Percentiles rank a stretch among this genome's conserved stretches.
Conservation (phyloP, 2,329 filamentous ascomycete species). For the Lecanosticta acicola region DNA sequence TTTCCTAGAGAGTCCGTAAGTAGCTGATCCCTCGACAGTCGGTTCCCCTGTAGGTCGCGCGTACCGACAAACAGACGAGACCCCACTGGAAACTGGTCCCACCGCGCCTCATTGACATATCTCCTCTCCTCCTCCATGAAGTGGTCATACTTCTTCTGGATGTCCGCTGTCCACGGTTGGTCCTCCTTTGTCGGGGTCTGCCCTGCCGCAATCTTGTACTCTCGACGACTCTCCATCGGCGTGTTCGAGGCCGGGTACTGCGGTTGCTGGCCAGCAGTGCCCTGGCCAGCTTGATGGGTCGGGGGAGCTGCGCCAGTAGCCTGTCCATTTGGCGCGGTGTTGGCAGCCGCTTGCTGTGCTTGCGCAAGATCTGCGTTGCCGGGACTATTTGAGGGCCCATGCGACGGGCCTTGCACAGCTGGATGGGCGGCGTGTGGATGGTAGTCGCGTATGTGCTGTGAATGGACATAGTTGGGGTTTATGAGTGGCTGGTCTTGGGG, state of each 20-base stretch:
- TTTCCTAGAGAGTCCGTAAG: conserved; percentile 57
- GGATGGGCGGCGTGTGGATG: conserved; percentile 43
- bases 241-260: conserved; percentile 8
- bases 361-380: conserved; percentile 19
- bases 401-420: conserved; percentile 28
- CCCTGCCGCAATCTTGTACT: conserved; percentile 27
- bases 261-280: conserved; percentile 1
- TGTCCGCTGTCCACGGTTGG: conserved; percentile 49
- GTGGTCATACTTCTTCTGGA: conserved; percentile 63
- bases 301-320: not conserved
- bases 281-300: conserved; percentile 5
- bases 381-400: conserved; percentile 22
- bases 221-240: conserved; percentile 26
- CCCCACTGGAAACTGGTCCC: conserved; percentile 72
- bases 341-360: not conserved
- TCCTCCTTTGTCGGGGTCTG: conserved; percentile 40
- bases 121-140: conserved; percentile 68
- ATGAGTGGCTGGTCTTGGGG: conserved; percentile 46
- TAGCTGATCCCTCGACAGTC: conserved; percentile 4
- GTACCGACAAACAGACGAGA: conserved; percentile 77
- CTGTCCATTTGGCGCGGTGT: not conserved
- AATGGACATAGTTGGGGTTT: conserved; percentile 44
- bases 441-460: conserved; percentile 46
- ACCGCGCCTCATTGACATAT: conserved; percentile 71
- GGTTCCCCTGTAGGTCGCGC: conserved; percentile 21